Base-by-base conservation (phyloP, 225 moss, liverwort and hornwort genomes). In the Marchantia polymorpha region DNA sequence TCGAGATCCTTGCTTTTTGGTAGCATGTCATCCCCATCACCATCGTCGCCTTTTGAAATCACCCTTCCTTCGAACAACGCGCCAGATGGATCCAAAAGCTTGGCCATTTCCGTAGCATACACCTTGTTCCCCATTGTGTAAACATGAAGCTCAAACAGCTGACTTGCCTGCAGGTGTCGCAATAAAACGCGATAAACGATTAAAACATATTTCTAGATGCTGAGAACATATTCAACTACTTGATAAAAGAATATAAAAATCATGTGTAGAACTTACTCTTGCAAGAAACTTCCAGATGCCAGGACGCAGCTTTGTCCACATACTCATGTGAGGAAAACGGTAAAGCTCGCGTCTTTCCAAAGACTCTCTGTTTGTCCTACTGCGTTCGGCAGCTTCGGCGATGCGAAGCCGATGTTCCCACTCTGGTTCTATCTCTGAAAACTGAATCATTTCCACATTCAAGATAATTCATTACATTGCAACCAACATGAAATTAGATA, bases 231-330 rank as follows among this genome's bases (percentile, higher is more conserved):
- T 47, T 4, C 22, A 71, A 8, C 12, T 30, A 75, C 53, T 73
- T 1, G n/a, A n/a, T n/a, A 53, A 13, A 73, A 8, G 27, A 17
- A 80, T 17, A 73, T 11, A 17, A 17, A 53, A 74, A 79, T 78
- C 56, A 52, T n/a, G 47, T n/a, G 27, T 69, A 54, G 48, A 47
- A 84, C 91, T 81, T 82, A 99, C 97, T 91, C 92, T 90, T 46
- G 93, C 99, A 74, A 99, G 99, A 73, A 99, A 99, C 60, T 92
- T 99, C 99, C 99, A 99, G 80, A 99, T 99, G 83, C 99, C 99
- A 76, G 99, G 99, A 25, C 99, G 93, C 89, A 99, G 88, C 87
- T 99, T 99, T 27, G 99, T 99, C 99, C 99, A 99, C 99, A 99
- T 99, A 87, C 99, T 92, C 99, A 99, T 99, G 74, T 95, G 99